Percentiles rank a stretch among this genome's conserved stretches.
Evolutionary conservation across 73 alveolate species (phyloP).

Genomic region (Paramecium pentaurelia): DNA sequence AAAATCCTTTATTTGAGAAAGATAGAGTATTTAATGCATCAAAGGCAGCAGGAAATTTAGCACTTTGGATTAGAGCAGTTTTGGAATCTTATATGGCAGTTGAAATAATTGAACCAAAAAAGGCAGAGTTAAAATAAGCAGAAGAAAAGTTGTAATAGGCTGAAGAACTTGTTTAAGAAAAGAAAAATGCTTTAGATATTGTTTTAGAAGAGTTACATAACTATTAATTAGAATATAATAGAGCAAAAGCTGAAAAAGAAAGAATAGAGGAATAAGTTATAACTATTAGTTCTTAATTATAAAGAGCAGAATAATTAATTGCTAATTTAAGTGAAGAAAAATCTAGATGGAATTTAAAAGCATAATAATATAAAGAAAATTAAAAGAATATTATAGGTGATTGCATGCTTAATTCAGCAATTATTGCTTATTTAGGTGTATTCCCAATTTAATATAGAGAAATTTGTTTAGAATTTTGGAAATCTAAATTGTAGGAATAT

Average conservation of each 20-base stretch:
- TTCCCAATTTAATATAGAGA: constrained; percentile 95
- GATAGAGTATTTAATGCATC: constrained; percentile 76
- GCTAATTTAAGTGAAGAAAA: constrained; percentile 97
- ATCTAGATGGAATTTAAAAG: constrained; percentile 87
- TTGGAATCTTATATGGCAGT: constrained; percentile 63
- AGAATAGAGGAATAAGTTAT: constrained; percentile 83
- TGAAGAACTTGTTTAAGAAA: constrained; percentile 82
- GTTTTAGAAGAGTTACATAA: constrained; percentile 75
- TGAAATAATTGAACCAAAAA: constrained; percentile 97
- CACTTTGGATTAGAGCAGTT: constrained; percentile 94
- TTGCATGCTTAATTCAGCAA: constrained; percentile 96
- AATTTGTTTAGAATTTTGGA: constrained; percentile 92
- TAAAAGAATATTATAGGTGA: constrained; percentile 95
- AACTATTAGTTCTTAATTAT: constrained; percentile 74
- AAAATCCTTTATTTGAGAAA: constrained; percentile 71
- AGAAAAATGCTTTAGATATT: constrained; percentile 82
- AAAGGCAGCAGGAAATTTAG: constrained; percentile 82
- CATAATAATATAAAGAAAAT: constrained; percentile 69
- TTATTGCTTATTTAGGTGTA: constrained; percentile 99
- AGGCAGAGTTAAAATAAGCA: constrained; percentile 96
- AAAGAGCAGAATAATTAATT: constrained; percentile 96
- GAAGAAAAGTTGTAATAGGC: constrained; percentile 89
- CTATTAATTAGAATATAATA: constrained; percentile 89
- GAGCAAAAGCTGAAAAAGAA: constrained; percentile 91
- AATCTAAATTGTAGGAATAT: constrained; percentile 57